These are phyloP conservation scores for Geotrichum reessii DNA, from an alignment of 1,139 yeast species.

Conservation along the genomic window DNA sequence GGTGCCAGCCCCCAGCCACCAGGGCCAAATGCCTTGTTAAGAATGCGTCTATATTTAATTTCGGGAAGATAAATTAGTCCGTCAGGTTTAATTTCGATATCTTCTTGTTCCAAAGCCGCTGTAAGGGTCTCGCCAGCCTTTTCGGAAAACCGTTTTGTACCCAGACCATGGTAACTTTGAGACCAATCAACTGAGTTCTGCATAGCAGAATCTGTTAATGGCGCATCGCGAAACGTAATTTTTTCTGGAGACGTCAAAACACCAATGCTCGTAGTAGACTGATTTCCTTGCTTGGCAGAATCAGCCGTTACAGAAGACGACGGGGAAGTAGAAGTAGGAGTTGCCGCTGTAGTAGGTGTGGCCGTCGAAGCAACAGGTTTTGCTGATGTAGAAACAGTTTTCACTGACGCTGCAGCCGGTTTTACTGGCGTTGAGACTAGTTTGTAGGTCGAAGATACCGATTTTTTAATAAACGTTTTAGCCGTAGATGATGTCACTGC, in stretches of 20 bases:
- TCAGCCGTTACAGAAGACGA: not conserved
- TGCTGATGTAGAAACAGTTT: not conserved
- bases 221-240: not conserved
- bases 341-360: too few species aligned
- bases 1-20: conserved; percentile 99
- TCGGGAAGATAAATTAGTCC: conserved; percentile 89
- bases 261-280: not conserved
- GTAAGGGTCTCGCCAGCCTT: conserved; percentile 55
- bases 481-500: conserved; percentile 2
- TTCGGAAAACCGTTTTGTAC: conserved; percentile 62
- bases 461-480: conserved; percentile 2
- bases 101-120: conserved; percentile 56
- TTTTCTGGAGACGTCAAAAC: not conserved
- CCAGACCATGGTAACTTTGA: conserved; percentile 52
- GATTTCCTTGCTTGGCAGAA: not conserved
- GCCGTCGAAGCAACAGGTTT: not conserved
- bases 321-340: too few species aligned
- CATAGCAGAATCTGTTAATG: not conserved
- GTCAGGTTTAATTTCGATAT: conserved; percentile 92
- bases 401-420: not conserved
- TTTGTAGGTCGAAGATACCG: conserved; percentile 1
- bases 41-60: conserved; percentile 82
- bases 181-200: conserved; percentile 27
- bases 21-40: conserved; percentile 91
- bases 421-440: not conserved